These are phyloP conservation scores for Boletus insuetus DNA, from an alignment of 768 basidiomycete species.

Conservation along the genomic window DNA sequence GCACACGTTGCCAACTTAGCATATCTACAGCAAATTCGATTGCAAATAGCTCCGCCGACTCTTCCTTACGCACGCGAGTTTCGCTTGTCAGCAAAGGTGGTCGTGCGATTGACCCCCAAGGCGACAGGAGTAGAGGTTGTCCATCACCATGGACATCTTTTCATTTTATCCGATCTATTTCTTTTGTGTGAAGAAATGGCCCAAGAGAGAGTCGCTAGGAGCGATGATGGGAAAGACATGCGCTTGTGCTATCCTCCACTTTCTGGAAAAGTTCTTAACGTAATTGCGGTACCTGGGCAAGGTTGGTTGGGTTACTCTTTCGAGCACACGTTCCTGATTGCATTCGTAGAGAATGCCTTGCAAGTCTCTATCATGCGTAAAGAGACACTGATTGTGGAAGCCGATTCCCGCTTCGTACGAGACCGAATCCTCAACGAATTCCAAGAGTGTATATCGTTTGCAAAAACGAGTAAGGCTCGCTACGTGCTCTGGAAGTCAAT, in stretches of 20 bases:
- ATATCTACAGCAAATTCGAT: constrained; percentile 66
- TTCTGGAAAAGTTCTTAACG: constrained; percentile 87
- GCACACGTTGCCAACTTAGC: constrained; percentile 1
- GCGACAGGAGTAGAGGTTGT: constrained; percentile 71
- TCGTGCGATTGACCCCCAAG: constrained; percentile 74
- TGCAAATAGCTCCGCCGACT: constrained; percentile 83
- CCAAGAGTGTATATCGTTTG: constrained; percentile 82
- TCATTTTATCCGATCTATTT: constrained; percentile 90
- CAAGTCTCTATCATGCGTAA: constrained; percentile 85
- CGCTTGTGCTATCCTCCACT: constrained; percentile 93
- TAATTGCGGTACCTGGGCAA: constrained; percentile 57
- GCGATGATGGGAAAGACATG: constrained; percentile 72
- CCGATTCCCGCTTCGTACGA: constrained; percentile 54
- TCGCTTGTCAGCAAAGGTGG: constrained; percentile 66
- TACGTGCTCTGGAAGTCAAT: neutral
- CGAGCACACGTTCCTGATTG: constrained; percentile 11
- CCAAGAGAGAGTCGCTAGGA: constrained; percentile 48
- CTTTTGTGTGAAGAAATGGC: constrained; percentile 85
- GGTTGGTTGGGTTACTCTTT: constrained; percentile 39
- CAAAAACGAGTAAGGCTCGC: constrained; percentile 56
- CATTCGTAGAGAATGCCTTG: constrained; percentile 59
- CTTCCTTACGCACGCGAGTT: constrained; percentile 78
- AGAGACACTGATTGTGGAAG: constrained; percentile 71
- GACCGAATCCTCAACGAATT: constrained; percentile 69
- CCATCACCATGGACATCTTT: constrained; percentile 78